These are phyloP conservation scores for Lepiota venenata DNA, from an alignment of 768 basidiomycete species.

Conservation along the genomic window DNA sequence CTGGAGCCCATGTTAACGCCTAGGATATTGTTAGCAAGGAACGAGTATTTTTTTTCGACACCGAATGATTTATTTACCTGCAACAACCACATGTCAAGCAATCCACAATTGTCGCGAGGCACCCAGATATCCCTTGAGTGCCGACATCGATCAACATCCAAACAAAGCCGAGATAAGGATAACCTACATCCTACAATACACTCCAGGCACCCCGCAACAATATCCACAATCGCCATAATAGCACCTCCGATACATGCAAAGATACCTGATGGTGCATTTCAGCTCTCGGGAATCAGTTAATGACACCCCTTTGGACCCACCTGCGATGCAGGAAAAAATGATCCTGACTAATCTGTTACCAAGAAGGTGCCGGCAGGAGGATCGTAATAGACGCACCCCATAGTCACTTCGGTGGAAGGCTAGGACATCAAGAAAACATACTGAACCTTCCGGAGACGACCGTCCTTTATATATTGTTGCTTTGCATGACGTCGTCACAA, in stretches of 20 bases:
- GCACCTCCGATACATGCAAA: slow-evolving; percentile 41
- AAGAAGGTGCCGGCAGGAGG: no score
- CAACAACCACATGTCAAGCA: slow-evolving; percentile 46
- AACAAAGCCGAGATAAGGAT: not conserved
- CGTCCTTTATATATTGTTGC: no score
- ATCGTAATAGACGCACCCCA: slow-evolving; percentile 1
- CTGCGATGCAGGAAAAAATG: slow-evolving; percentile 30
- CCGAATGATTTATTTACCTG: slow-evolving; percentile 23
- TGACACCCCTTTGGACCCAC: slow-evolving; percentile 12
- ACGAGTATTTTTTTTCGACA: not conserved
- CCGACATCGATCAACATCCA: slow-evolving; percentile 20
- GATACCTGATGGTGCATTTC: slow-evolving; percentile 23
- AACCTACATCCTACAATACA: slow-evolving; percentile 43
- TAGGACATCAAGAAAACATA: not conserved
- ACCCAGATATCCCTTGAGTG: slow-evolving; percentile 29
- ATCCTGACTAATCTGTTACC: not conserved
- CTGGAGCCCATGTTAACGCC: not conserved
- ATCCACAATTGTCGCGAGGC: slow-evolving; percentile 35
- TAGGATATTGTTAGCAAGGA: not conserved
- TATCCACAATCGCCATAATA: slow-evolving; percentile 34
- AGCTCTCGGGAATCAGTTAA: not conserved
- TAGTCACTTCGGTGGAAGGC: not conserved
- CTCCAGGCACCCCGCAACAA: slow-evolving; percentile 41
- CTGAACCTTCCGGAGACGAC: no score
- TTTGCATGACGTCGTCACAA: no score